phyloP scores from a whole-genome alignment of 192 early-diverging fungal genomes.

The Phycomyces blakesleeanus region DNA sequence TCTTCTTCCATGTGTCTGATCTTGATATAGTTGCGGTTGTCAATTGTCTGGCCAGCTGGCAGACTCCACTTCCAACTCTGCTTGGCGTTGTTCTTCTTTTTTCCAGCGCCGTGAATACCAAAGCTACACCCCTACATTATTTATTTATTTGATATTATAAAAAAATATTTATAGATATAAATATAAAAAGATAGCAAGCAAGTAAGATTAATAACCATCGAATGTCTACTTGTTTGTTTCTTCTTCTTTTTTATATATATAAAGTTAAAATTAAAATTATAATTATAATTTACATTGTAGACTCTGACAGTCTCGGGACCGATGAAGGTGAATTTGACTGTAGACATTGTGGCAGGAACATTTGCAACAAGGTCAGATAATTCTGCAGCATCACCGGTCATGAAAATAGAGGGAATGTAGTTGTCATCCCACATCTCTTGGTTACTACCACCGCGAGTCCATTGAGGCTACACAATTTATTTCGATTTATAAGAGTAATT shows the following conservation, averaged over 20 bases:
- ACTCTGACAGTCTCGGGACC: conserved; percentile 33
- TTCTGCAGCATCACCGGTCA: conserved; percentile 25
- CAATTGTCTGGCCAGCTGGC: conserved; percentile 13
- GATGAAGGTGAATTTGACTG: conserved; percentile 36
- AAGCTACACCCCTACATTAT: conserved; percentile 33
- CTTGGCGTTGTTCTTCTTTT: conserved; percentile 50
- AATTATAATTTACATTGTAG: conserved; percentile 28
- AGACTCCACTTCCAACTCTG: conserved; percentile 44
- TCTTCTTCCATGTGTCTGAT: conserved; percentile 47
- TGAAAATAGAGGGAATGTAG: conserved; percentile 43
- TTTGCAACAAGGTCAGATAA: conserved; percentile 24
- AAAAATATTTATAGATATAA: no score
- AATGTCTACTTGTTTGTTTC: no score
- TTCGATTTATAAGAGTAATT: no score
- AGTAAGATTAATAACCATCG: no score
- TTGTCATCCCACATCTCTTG: conserved; percentile 37
- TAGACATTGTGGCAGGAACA: conserved; percentile 10
- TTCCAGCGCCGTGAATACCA: conserved; percentile 44
- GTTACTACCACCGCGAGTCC: conserved; percentile 37
- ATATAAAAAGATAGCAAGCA: no score
- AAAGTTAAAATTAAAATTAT: neutral
- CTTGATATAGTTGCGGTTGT: conserved; percentile 44
- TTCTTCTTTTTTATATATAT: neutral
- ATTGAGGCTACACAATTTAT: conserved; percentile 34
- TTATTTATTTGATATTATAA: no score